Evolutionary conservation across 2,329 filamentous ascomycete species (phyloP), one percentile per base, ranked within the genome.

Genomic region (Diaporthe sp.): DNA sequence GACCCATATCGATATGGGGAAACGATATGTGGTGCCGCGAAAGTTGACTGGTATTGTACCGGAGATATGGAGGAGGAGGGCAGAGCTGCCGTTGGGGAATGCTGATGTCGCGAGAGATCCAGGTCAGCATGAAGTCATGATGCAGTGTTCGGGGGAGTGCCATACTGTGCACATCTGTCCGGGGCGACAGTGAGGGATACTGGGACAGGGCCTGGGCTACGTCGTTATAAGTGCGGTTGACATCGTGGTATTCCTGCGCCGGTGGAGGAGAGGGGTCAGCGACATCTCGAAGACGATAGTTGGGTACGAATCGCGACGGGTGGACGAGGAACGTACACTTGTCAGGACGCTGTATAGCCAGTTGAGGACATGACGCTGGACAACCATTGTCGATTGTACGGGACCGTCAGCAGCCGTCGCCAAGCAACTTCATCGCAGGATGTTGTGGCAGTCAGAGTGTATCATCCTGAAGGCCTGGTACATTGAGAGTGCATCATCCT

Each of bases 161-260:
- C 91, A 80, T 90, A 98, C 95, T 98, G 85, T 98, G 97, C 71
- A 98, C 96, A 84, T 98, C 96, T 77, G 97, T 99, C 79, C 94
- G 92, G 37, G 96, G 95, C 12, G 93, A 90, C 31, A 99, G 88
- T 2, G 94, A 94, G 10, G 95, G 92, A 82, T 95, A 95, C 79
- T 94, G 91, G 44, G 94, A 90, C 72, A 99, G 91, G 39, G 93
- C 91, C 82, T 95, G 93, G 78, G 94, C 96, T 79, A 97, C 93
- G 85, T 98, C 96, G 83, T 94, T 94, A 86, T 98, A 98, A 72
- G 96, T 95, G 77, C 95, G 93, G 82, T 96, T 97, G 76, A 97
- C 93, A 86, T 98, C 95, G 83, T 92, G 92, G 83, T 99, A 98
- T 90, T 98, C 95, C 94, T 98, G 84, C 34, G 42, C 73, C 61